Conservation (phyloP, 2,329 filamentous ascomycete species). For the Aspergillus floridensis region DNA sequence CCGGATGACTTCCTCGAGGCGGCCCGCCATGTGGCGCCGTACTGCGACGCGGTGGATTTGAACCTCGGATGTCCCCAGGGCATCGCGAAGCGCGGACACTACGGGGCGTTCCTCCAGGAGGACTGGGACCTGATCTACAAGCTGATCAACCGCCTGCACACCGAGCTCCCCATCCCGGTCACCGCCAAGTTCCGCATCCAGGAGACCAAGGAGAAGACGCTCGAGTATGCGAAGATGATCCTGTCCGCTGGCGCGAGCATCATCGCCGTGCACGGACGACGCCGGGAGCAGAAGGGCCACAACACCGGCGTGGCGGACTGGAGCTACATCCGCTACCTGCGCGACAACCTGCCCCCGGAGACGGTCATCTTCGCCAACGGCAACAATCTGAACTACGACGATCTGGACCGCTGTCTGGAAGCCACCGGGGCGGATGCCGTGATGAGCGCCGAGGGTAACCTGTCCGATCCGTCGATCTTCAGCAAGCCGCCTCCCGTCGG, state of each 20-base stretch:
- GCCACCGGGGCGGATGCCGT: constrained; percentile 87
- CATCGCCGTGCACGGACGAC: constrained; percentile 84
- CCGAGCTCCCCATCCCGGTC: constrained; percentile 74
- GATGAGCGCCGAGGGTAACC: constrained; percentile 94
- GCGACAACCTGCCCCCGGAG: constrained; percentile 77
- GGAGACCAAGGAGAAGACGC: constrained; percentile 79
- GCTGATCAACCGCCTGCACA: constrained; percentile 81
- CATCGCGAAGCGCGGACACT: constrained; percentile 85
- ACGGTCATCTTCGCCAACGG: constrained; percentile 97
- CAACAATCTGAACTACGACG: constrained; percentile 78
- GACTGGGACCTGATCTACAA: constrained; percentile 78
- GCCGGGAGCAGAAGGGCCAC: constrained; percentile 91
- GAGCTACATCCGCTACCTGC: constrained; percentile 75
- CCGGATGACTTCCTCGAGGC: constrained; percentile 56
- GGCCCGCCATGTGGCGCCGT: constrained; percentile 73
- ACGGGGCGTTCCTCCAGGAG: constrained; percentile 93
- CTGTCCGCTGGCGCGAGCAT: constrained; percentile 86
- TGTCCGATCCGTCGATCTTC: constrained; percentile 89
- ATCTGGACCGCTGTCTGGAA: constrained; percentile 73
- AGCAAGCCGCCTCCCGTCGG: constrained; percentile 62
- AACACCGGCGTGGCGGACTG: constrained; percentile 92
- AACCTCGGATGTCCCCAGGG: constrained; percentile 96
- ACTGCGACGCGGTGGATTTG: constrained; percentile 92
- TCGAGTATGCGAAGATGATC: constrained; percentile 86
- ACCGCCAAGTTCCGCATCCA: constrained; percentile 93